phyloP scores from a whole-genome alignment of 176 grass and related monocot genomes.

The Pontederia paniculata region DNA sequence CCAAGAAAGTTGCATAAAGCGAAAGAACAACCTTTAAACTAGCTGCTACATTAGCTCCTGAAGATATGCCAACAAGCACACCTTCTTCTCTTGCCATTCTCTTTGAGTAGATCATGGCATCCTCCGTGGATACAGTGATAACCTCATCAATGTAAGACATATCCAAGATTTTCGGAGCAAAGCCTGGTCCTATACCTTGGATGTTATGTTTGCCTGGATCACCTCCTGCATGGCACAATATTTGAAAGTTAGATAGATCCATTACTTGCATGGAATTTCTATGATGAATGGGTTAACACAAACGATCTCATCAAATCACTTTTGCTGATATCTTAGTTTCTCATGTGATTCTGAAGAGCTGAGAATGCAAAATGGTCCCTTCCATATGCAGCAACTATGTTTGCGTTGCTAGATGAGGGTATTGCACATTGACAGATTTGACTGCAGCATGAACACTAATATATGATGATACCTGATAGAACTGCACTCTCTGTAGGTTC shows the following conservation, averaged over 20 bases:
- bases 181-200: slow-evolving; percentile 55
- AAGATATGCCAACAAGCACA: slow-evolving; percentile 76
- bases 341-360: no score
- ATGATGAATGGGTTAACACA: no score
- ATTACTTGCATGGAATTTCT: no score
- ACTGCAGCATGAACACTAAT: neutral
- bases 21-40: slow-evolving; percentile 47
- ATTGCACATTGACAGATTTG: neutral
- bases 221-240: slow-evolving; percentile 30
- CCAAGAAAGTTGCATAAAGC: neutral
- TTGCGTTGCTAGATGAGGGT: no score
- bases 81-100: slow-evolving; percentile 84
- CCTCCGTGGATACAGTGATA: slow-evolving; percentile 44
- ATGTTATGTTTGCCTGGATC: slow-evolving; percentile 54
- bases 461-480: slow-evolving; percentile 41
- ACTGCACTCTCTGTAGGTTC: slow-evolving; percentile 77
- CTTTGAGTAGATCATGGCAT: slow-evolving; percentile 61
- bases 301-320: no score
- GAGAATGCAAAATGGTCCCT: no score
- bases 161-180: slow-evolving; percentile 54
- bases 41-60: slow-evolving; percentile 59
- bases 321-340: no score
- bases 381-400: no score
- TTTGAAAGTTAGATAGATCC: no score
- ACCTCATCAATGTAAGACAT: slow-evolving; percentile 49